Conservation (phyloP, 1,284 basidiomycete species). For the Trichosporon ovoides region DNA sequence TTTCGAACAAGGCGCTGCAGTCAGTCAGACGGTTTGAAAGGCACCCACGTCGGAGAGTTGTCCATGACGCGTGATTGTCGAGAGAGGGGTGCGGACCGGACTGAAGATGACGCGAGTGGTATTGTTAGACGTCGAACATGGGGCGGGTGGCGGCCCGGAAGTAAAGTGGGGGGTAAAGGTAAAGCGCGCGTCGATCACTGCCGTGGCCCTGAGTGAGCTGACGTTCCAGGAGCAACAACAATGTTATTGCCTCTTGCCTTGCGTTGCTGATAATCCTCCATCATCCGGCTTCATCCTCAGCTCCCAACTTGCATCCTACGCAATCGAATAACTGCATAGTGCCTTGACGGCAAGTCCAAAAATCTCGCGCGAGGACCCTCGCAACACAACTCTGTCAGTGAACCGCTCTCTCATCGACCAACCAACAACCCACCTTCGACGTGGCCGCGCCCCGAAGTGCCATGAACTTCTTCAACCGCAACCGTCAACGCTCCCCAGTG, state of each 20-base stretch:
- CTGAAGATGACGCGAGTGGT: constrained; percentile 2
- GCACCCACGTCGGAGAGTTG: constrained; percentile 45
- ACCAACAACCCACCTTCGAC: neutral
- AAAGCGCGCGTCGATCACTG: neutral
- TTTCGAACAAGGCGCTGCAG: constrained; percentile 47
- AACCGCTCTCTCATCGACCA: neutral
- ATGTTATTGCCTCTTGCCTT: neutral
- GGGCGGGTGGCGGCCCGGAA: neutral
- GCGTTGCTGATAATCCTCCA: neutral
- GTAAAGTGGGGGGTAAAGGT: constrained; percentile 2
- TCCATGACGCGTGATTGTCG: constrained; percentile 34
- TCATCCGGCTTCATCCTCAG: neutral
- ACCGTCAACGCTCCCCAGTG: constrained; percentile 71
- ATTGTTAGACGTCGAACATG: neutral
- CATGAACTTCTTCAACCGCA: constrained; percentile 93
- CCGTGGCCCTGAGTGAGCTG: neutral
- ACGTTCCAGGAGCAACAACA: constrained; percentile 4
- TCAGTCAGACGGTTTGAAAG: neutral
- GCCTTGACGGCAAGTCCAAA: neutral
- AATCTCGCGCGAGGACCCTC: neutral
- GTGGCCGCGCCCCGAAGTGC: neutral
- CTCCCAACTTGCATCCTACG: neutral
- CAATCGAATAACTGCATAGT: neutral
- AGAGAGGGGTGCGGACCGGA: neutral
- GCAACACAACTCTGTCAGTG: neutral